phyloP scores from a whole-genome alignment of 176 grass and related monocot genomes.

The Pharus latifolius region DNA sequence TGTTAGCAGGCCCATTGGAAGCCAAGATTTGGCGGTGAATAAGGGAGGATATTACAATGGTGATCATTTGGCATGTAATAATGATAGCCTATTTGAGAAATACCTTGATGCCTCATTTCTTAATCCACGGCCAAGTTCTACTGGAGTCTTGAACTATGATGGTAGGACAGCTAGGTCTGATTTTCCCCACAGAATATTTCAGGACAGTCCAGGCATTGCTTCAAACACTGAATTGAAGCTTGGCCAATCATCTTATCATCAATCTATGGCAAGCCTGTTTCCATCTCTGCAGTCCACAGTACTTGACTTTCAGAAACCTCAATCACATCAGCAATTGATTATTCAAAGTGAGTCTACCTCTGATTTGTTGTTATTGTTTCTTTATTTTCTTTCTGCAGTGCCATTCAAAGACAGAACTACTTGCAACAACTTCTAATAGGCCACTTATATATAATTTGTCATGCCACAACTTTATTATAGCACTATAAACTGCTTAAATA shows the following conservation, averaged over 20 bases:
- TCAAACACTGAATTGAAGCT: conserved; percentile 76
- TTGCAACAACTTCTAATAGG: not conserved
- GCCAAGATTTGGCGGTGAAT: not conserved
- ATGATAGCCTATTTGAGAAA: conserved; percentile 26
- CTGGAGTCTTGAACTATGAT: conserved; percentile 27
- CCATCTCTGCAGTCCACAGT: conserved; percentile 22
- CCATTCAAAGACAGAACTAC: not conserved
- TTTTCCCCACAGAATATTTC: conserved; percentile 17
- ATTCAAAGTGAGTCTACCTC: conserved; percentile 41
- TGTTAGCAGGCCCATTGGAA: conserved; percentile 10
- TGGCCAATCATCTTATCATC: conserved; percentile 60
- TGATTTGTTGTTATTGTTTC: conserved; percentile 8
- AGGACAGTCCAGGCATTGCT: conserved; percentile 22
- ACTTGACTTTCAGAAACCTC: conserved; percentile 42
- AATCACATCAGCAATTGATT: conserved; percentile 10
- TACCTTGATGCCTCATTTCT: conserved; percentile 17
- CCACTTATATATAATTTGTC: not conserved
- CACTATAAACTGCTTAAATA: not conserved
- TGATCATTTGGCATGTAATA: conserved; percentile 34
- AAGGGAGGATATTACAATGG: conserved; percentile 15
- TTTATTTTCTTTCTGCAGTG: conserved; percentile 7
- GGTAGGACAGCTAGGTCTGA: not conserved
- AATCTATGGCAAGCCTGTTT: conserved; percentile 31
- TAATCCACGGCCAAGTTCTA: conserved; percentile 12
- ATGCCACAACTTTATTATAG: not conserved